Base-by-base conservation (phyloP, 164 flowering plant genomes). In the Macadamia integrifolia region DNA sequence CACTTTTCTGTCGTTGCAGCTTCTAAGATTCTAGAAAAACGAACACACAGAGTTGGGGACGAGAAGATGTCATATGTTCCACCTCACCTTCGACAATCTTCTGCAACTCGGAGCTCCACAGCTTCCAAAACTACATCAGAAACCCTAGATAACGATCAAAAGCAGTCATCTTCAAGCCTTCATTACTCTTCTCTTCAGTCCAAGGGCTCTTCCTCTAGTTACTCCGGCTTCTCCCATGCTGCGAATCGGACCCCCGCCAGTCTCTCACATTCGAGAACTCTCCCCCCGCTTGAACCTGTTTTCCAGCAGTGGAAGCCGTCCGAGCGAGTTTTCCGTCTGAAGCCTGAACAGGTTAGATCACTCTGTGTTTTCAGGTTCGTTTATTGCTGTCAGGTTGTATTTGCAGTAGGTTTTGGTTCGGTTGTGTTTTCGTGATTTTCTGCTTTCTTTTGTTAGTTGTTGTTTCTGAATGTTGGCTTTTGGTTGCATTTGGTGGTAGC, bases 271-370 rank as follows among this genome's bases (percentile, higher is more conserved):
- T 65, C 77, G 3, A 66, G 69, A 61, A 58, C 66, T 50, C 62
- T 65, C 11, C 8, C 74, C 44, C 61, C 69, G 7, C 80, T 78
- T 6, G 80, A 81, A 15, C 67, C 81, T 9, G 76, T 78, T 17
- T 71, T 76, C 35, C 73, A 76, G 53, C 74, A 69, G 18, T 81
- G 84, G 84, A 76, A 78, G 71, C 84, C 84, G 30, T 81, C 78
- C 17, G 85, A 77, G 1, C 71, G 83, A 10, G 84, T 76, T 50
- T 71, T 71, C 60, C 73, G 68, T 12, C 69, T 80, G 52, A 73
- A 64, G 50, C 75, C 83, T 5, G 79, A 80, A 13, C 83, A 80
- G 80, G 84, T 76, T 30, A 6, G 23, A 6, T 56, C 15, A 35
- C n/a, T 29, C 35, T 30, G 15, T 10, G 53, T 14, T 49, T 49